These are phyloP conservation scores for Exophiala spinifera DNA, from an alignment of 2,329 filamentous ascomycete genomes.

Conservation along the genomic window DNA sequence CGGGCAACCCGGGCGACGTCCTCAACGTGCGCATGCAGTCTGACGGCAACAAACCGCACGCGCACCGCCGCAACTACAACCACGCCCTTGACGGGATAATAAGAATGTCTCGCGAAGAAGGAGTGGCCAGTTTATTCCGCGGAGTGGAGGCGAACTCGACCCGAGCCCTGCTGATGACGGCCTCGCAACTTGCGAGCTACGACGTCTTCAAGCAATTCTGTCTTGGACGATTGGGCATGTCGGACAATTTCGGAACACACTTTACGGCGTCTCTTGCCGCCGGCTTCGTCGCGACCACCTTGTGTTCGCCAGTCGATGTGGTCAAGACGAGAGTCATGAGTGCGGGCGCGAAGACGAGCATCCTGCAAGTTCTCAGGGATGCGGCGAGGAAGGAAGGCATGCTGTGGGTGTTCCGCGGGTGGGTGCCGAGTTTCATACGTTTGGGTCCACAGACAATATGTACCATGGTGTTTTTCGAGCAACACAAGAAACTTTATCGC, in stretches of 20 bases:
- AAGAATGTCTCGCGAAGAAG: conserved; percentile 85
- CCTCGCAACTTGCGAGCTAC: conserved; percentile 62
- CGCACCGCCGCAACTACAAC: conserved; percentile 79
- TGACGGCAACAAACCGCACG: conserved; percentile 70
- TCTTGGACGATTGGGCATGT: conserved; percentile 50
- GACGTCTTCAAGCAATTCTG: conserved; percentile 61
- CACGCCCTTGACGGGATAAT: conserved; percentile 82
- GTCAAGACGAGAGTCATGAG: conserved; percentile 67
- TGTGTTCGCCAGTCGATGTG: conserved; percentile 66
- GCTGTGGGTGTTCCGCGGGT: conserved; percentile 64
- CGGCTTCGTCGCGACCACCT: conserved; percentile 64
- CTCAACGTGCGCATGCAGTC: conserved; percentile 99
- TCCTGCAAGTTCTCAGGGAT: conserved; percentile 51
- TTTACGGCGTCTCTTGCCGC: conserved; percentile 61
- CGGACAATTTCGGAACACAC: conserved; percentile 59
- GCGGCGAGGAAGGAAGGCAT: conserved; percentile 58
- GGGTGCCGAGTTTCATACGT: conserved; percentile 65
- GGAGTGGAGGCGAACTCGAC: conserved; percentile 65
- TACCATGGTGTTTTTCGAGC: conserved; percentile 65
- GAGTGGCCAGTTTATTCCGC: conserved; percentile 70
- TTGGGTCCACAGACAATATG: conserved; percentile 64
- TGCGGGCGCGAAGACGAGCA: conserved; percentile 44
- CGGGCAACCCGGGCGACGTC: conserved; percentile 92
- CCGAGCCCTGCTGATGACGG: conserved; percentile 64
- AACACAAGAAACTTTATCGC: conserved; percentile 64